Conservation (phyloP, 345 rosid species). For the Euclidium syriacum region DNA sequence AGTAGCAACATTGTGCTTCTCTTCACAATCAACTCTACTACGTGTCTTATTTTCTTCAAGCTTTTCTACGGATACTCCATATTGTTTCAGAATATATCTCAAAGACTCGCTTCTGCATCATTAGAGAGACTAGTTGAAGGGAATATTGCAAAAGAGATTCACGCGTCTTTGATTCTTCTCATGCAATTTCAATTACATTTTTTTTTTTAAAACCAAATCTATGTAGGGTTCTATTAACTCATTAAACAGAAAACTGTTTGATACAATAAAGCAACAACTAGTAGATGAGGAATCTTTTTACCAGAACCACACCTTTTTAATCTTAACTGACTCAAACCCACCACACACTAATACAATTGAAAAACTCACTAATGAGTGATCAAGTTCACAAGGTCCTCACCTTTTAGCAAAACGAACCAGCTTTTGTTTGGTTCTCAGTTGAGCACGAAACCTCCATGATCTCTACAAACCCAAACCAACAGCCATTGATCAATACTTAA, state of each 20-base stretch:
- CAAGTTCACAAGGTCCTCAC: constrained; percentile 14
- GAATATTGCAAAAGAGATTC: not conserved
- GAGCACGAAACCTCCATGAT: constrained; percentile 20
- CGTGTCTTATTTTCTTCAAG: not conserved
- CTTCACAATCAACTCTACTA: constrained; percentile 1
- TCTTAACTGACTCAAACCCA: not conserved
- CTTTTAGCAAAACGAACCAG: constrained; percentile 16
- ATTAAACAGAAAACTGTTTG: too few relatives aligned
- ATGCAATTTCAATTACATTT: not conserved
- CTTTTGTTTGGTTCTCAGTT: constrained; percentile 3
- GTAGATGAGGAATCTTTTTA: not conserved
- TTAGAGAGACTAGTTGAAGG: not conserved
- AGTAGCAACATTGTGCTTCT: not conserved
- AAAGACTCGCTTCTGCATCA: constrained; percentile 26
- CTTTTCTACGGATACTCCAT: constrained; percentile 22
- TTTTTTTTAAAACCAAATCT: not conserved
- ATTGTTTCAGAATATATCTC: constrained; percentile 20
- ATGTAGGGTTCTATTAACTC: not conserved
- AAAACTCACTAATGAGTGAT: not conserved
- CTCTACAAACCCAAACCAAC: constrained; percentile 14
- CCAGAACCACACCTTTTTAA: constrained; percentile 8
- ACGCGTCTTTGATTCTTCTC: not conserved
- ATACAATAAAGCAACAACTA: too few relatives aligned
- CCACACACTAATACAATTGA: not conserved
- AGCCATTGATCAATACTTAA: not conserved